Evolutionary conservation across 2,329 filamentous ascomycete genomes (phyloP).

Genomic region (Orbilia oligospora): DNA sequence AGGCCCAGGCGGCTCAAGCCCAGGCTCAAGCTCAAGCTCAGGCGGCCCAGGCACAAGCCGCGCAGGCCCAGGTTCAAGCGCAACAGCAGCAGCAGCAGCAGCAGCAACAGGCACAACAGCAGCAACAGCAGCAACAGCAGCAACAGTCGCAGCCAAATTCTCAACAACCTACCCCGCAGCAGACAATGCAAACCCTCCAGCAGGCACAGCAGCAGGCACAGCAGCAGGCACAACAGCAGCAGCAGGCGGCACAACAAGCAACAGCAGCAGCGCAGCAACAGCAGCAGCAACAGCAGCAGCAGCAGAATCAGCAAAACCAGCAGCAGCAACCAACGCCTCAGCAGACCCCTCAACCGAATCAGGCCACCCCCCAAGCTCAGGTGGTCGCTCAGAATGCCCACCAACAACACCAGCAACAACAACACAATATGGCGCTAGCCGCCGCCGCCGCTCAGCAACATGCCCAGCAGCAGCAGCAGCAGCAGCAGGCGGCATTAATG

Average conservation of each 20-base stretch:
- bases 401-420: conserved; percentile 66
- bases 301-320: conserved; percentile 57
- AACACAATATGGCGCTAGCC: conserved; percentile 64
- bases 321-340: conserved; percentile 66
- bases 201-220: conserved; percentile 61
- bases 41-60: conserved; percentile 59
- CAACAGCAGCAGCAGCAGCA: conserved; percentile 47
- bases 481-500: conserved; percentile 65
- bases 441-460: conserved; percentile 63
- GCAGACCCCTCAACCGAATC: conserved; percentile 66
- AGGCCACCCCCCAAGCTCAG: conserved; percentile 65
- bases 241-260: conserved; percentile 64
- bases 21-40: conserved; percentile 65
- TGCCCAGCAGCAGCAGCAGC: conserved; percentile 64
- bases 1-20: conserved; percentile 31
- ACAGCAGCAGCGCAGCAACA: conserved; percentile 65
- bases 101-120: conserved; percentile 65
- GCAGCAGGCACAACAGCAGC: conserved; percentile 51
- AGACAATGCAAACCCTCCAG: conserved; percentile 43
- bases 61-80: conserved; percentile 60
- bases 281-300: conserved; percentile 22
- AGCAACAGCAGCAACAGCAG: conserved; percentile 66
- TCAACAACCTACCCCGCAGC: conserved; percentile 62
- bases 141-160: conserved; percentile 63
- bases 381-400: conserved; percentile 66